Evolutionary conservation across 805 yeast species (phyloP), one percentile per base, ranked within the genome.

Genomic region (Sugiyamaella lignohabitans): DNA sequence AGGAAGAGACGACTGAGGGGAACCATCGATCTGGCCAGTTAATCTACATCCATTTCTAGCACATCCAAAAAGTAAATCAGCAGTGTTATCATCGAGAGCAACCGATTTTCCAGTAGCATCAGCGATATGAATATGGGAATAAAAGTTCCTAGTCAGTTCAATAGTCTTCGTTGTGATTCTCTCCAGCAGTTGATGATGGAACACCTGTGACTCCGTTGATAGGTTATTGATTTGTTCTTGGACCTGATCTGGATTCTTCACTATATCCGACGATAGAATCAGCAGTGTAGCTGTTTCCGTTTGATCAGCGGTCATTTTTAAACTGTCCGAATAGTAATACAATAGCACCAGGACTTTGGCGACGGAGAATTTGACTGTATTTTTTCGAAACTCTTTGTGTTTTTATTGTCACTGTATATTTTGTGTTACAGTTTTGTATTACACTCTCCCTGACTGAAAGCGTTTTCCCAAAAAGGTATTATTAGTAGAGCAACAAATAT

Each of bases 1-100:
- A 55, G 81, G 83, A 45, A 86, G 61, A 4, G 57, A 39, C 3
- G 43, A 18, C 11, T 39, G 19, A 17, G 46, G 27, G 0, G 47
- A 29, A 16, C 50, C 40, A 27, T 50, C 45, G 10, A 59, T 40
- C 2, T 54, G 53, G 17, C 72, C 72, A 4, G 45, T 44, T 11
- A 69, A 44, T 18, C 34, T 41, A 22, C 68, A 72, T 2, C 61
- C 59, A 17, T 63, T 58, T 18, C 48, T 47, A 48, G 70, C 47
- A 2, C 66, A 44, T 1, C 46, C 50, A 40, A 49, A 59, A 5
- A 69, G 40, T 8, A 47, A 44, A 39, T 64, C 67, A 14, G 63
- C 52, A 34, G 57, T 51, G n/a, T 45, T 30, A 5, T 49, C 36
- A 5, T 56, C 48, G 29, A 63, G 46, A 5, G 38, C 32, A 16